Base-by-base conservation (phyloP, 75 land plant species). In the Isoetes taiwanensis region DNA sequence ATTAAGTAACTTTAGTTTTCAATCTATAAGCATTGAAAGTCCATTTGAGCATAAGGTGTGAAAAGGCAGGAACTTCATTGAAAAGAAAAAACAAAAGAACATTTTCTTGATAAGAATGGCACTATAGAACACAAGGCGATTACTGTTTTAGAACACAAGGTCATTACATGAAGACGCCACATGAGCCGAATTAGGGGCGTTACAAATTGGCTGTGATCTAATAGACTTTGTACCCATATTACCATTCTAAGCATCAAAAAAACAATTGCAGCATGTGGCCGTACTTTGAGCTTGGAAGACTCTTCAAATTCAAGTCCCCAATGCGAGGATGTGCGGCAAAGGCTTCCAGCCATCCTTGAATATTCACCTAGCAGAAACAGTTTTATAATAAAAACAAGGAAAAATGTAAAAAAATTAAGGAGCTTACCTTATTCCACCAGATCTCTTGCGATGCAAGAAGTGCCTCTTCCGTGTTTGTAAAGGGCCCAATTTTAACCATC, bases 271-370 rank as follows among this genome's bases (percentile, higher is more conserved):
- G 17, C 30, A 20, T 58, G 32, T 58, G 33, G 40, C 26, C 59
- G 30, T 17, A 79, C 82, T 68, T 58, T 34, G 75, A 68, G 42
- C 67, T 74, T 35, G 66, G 41, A 10, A 43, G 29, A 34, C n/a
- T 50, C n/a, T 46, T 54, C 29, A 55, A 66, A 16, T 72, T 48
- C 1, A 60, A 48, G 30, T 74, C 62, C 10, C 97, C 97, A 35
- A 90, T 90, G 59, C 63, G 76, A 5, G 94, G 97, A 69, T 90
- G 94, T 54, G 82, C 94, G 3, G 86, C 62, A 58, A 90, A 90
- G 11, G 94, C 94, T 59, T 90, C 85, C 30, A 90, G 50, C 88
- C 84, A 90, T 30, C 94, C 97, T 54, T 59, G 59, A 3, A 90
- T 75, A 62, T 90, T 84, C 21, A 86, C 76, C 91, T 89, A 48